Conservation (phyloP, 2,329 filamentous ascomycete genomes). For the Neoarthrinium moseri region DNA sequence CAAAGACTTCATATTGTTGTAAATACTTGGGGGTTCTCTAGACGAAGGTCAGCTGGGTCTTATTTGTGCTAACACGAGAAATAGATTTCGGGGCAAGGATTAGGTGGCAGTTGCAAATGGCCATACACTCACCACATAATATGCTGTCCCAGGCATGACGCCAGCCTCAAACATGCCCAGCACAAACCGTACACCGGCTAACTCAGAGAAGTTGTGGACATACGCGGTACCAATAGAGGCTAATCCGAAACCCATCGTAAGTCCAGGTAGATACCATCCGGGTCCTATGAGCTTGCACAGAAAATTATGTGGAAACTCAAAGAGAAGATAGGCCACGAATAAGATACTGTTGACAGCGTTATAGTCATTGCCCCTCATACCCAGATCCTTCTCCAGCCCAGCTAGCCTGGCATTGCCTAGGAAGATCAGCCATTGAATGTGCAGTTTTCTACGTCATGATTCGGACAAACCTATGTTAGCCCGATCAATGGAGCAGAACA, state of each 20-base stretch:
- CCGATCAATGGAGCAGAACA: conserved; percentile 70
- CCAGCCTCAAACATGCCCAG: conserved; percentile 70
- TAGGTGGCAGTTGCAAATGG: no score
- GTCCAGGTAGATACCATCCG: conserved; percentile 67
- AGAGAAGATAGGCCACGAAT: conserved; percentile 72
- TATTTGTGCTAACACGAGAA: no score
- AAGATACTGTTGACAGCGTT: conserved; percentile 67
- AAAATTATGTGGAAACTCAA: conserved; percentile 68
- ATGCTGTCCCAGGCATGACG: conserved; percentile 72
- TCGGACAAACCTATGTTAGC: conserved; percentile 60
- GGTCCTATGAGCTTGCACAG: conserved; percentile 70
- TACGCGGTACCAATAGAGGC: conserved; percentile 63
- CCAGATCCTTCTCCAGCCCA: conserved; percentile 61
- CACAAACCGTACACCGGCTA: conserved; percentile 63
- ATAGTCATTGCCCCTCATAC: conserved; percentile 63
- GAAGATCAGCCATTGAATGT: not conserved
- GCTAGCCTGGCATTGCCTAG: conserved; percentile 66
- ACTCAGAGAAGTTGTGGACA: conserved; percentile 45
- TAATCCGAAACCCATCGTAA: conserved; percentile 62
- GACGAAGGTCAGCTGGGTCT: no score
- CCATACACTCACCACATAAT: conserved; percentile 48
- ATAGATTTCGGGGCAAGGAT: no score
- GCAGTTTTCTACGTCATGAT: not conserved
- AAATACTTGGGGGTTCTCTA: no score
- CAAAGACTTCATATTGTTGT: no score